These are phyloP conservation scores for Thymus quinquecostatus DNA, from an alignment of 257 asterid genomes.

Conservation along the genomic window DNA sequence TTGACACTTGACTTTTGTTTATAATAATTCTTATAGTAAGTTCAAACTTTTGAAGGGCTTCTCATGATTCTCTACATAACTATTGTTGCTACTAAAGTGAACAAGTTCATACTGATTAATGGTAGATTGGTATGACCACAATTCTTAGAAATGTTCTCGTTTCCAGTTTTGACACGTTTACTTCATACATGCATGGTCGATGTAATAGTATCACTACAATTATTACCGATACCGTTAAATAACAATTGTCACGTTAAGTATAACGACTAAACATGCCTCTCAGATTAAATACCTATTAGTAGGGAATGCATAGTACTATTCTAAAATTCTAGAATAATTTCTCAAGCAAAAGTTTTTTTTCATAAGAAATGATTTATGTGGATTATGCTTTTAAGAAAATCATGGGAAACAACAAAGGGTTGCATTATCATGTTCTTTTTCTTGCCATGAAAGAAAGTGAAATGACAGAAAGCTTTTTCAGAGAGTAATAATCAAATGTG, in stretches of 20 bases:
- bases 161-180: no score
- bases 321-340: background rate
- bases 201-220: no score
- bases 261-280: no score
- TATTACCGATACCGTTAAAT: no score
- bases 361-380: slow-evolving; percentile 11
- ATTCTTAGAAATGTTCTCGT: no score
- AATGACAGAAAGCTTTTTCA: slow-evolving; percentile 36
- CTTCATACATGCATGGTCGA: no score
- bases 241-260: no score
- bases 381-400: slow-evolving; percentile 37
- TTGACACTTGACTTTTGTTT: slow-evolving; percentile 35
- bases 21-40: background rate
- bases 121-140: background rate
- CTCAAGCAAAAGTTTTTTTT: slow-evolving; percentile 14
- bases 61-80: background rate
- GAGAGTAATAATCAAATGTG: slow-evolving; percentile 25
- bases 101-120: no score
- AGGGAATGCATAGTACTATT: no score
- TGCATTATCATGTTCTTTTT: slow-evolving; percentile 32
- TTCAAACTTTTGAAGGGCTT: background rate
- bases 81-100: background rate
- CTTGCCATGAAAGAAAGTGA: slow-evolving; percentile 40
- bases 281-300: no score
- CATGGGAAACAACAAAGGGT: slow-evolving; percentile 48